These are phyloP conservation scores for Trypanosoma congolense DNA, from an alignment of 208 protist genomes.

Conservation along the genomic window DNA sequence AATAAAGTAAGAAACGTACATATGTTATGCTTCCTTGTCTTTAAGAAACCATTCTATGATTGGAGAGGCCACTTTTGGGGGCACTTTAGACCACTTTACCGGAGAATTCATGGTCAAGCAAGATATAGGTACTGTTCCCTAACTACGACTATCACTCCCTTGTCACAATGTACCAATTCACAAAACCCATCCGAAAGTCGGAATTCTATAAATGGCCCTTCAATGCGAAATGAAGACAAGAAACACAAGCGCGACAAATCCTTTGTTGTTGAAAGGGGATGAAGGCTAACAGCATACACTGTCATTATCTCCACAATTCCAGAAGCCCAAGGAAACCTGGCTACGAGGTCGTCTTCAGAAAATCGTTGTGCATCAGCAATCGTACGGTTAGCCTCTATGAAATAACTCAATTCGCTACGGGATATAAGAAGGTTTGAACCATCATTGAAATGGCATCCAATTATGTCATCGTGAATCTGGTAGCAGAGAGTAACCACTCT, in stretches of 20 bases:
- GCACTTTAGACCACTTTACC: constrained; percentile 1
- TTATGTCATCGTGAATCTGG: constrained; percentile 95
- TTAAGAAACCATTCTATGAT: constrained; percentile 13
- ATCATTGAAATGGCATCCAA: constrained; percentile 85
- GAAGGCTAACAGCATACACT: constrained; percentile 2
- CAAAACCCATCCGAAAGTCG: constrained; percentile 18
- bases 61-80: constrained; percentile 8
- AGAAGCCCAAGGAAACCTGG: constrained; percentile 10
- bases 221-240: constrained; percentile 13
- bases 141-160: constrained; percentile 11
- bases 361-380: constrained; percentile 6
- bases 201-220: constrained; percentile 14
- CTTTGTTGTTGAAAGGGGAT: background rate
- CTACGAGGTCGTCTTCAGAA: background rate
- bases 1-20: no score
- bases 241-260: constrained; percentile 12
- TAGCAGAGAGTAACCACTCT: constrained; percentile 57
- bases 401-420: constrained; percentile 12
- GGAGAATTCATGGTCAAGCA: constrained; percentile 12
- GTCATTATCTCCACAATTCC: background rate
- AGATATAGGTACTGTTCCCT: constrained; percentile 8
- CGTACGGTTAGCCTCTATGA: constrained; percentile 3
- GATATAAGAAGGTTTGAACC: constrained; percentile 16
- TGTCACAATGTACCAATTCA: constrained; percentile 14
- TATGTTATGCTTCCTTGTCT: background rate